Evolutionary conservation across 495 filamentous ascomycete species (phyloP).

Genomic region (Entonaema liquescens): DNA sequence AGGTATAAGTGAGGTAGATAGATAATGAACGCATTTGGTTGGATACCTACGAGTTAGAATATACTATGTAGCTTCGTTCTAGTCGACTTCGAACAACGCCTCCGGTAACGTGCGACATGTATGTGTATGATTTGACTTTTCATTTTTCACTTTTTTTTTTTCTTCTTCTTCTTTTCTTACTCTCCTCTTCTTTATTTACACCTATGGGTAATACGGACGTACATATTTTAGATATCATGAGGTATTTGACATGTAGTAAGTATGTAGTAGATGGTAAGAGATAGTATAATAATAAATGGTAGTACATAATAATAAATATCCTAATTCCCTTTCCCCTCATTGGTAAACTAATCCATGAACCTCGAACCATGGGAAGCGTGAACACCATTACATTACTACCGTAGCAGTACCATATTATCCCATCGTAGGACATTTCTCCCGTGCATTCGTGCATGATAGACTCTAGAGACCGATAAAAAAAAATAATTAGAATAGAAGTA

Average conservation of each 20-base stretch:
- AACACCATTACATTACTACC: slow-evolving; percentile 42
- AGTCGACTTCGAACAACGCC: slow-evolving; percentile 9
- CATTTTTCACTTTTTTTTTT: too few relatives aligned
- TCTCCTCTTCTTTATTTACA: background rate
- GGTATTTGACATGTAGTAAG: slow-evolving; percentile 8
- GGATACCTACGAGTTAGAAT: slow-evolving; percentile 3
- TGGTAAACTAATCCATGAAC: slow-evolving; percentile 39
- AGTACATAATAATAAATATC: background rate
- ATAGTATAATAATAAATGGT: background rate
- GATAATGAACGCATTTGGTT: background rate
- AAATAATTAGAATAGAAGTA: slow-evolving; percentile 9
- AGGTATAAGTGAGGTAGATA: slow-evolving; percentile 2
- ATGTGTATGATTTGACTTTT: slow-evolving; percentile 9
- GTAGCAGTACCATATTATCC: slow-evolving; percentile 28
- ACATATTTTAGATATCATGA: slow-evolving; percentile 2
- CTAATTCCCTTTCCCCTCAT: slow-evolving; percentile 19
- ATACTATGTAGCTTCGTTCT: slow-evolving; percentile 3
- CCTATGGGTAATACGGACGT: slow-evolving; percentile 3
- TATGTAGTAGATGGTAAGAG: background rate
- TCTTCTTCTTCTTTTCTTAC: slow-evolving; percentile 19
- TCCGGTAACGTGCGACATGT: slow-evolving; percentile 18
- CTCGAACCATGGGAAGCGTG: slow-evolving; percentile 41
- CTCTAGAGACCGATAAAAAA: background rate
- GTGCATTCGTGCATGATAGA: slow-evolving; percentile 25
- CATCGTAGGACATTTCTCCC: slow-evolving; percentile 20